Evolutionary conservation across 1,284 basidiomycete genomes (phyloP), one percentile per base, ranked within the genome.

Genomic region (Somion occarium): DNA sequence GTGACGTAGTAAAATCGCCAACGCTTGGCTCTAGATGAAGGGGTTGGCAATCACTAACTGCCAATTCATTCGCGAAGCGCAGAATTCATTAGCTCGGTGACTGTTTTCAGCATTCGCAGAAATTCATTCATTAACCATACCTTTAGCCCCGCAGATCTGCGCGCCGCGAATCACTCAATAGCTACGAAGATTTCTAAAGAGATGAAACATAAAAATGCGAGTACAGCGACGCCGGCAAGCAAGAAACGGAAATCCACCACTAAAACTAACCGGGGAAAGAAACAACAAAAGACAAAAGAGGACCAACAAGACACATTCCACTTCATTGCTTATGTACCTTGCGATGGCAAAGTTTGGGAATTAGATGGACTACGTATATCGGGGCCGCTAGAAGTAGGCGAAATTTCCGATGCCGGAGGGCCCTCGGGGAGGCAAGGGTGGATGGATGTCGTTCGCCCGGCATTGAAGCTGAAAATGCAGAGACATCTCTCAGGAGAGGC

Each of bases 291-390:
- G n/a, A n/a, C n/a, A n/a, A 60, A 62, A 24, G 58, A 56, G 24
- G 57, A 60, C 3, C 62, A 66, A 26, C 69, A 78, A 51, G 79
- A 81, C 46, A 68, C 70, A 0, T 84, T 76, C 63, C 81, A 84
- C 60, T 84, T 81, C 68, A 81, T 83, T 52, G 80, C 78, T 11
- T 84, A 83, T 57, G 78, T 83, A 23, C 80, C 81, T 3, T 74
- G 75, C 0, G 68, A 74, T 54, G 80, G 79, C 2, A 80, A 81
- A 56, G 80, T 83, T 9, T 84, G 80, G 80, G 81, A 84, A 61
- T 73, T 84, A 46, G 68, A 73, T 52, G 70, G 71, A 5, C 58
- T 71, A 37, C 63, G 65, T 38, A 27, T 52, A 3, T 49, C 59
- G 3, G 80, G 78, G 0, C 80, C 82, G 2, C 64, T 84, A 3